These are phyloP conservation scores for Chlamydomonas applanata DNA, from an alignment of 139 green algal genomes.

Conservation along the genomic window DNA sequence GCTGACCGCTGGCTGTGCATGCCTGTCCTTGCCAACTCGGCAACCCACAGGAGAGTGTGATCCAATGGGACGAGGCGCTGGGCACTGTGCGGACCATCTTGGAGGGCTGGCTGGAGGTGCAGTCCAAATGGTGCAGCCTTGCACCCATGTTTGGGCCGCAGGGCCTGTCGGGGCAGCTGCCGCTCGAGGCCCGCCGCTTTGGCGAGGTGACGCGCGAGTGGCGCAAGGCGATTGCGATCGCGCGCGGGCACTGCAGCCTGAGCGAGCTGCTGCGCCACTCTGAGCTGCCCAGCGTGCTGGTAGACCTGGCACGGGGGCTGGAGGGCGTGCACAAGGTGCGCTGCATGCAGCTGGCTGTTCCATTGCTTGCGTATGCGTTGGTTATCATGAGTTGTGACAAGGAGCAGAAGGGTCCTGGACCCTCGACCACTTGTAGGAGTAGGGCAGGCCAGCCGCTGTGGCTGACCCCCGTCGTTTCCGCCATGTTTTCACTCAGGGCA, in stretches of 20 bases:
- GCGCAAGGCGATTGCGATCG: background rate
- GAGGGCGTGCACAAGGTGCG: slow-evolving; percentile 12
- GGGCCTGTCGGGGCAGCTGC: slow-evolving; percentile 38
- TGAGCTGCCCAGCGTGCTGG: slow-evolving; percentile 6
- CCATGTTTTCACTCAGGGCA: no score
- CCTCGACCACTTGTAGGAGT: no score
- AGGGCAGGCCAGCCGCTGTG: no score
- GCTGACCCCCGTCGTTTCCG: no score
- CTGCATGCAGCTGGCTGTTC: background rate
- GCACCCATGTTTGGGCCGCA: slow-evolving; percentile 40
- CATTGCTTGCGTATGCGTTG: background rate
- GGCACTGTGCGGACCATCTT: slow-evolving; percentile 23
- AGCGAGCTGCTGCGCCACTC: slow-evolving; percentile 29
- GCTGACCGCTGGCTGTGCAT: no score
- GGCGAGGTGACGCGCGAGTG: slow-evolving; percentile 32
- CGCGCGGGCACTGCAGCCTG: slow-evolving; percentile 20
- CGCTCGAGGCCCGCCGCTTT: slow-evolving; percentile 29
- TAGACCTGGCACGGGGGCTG: slow-evolving; percentile 3
- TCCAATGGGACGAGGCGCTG: slow-evolving; percentile 43
- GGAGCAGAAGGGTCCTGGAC: no score
- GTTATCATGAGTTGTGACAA: no score
- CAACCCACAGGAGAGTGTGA: slow-evolving; percentile 8
- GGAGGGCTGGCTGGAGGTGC: slow-evolving; percentile 44
- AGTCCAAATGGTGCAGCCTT: slow-evolving; percentile 43
- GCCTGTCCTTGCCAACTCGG: no score